Conservation (phyloP, 1,284 basidiomycete genomes). For the Apiotrichum siamense region DNA sequence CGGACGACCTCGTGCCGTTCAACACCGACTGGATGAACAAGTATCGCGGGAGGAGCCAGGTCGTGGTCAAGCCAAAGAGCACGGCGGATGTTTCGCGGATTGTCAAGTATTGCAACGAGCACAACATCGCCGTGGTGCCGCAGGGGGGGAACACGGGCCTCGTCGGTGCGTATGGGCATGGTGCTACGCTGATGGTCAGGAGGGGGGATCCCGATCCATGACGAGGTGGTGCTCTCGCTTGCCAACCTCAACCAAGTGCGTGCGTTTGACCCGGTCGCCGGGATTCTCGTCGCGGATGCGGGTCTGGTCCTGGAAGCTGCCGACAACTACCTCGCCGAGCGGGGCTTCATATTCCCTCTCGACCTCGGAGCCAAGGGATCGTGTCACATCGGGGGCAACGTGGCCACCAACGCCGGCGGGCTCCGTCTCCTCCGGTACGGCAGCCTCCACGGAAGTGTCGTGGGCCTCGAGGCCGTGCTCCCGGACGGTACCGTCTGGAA, state of each 20-base stretch:
- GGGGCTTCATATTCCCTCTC: conserved; percentile 94
- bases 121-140: conserved; percentile 79
- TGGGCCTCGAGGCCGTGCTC: conserved; percentile 95
- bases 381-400: conserved; percentile 97
- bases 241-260: conserved; percentile 78
- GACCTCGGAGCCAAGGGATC: conserved; percentile 98
- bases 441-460: conserved; percentile 86
- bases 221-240: conserved; percentile 83
- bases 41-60: conserved; percentile 74
- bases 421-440: conserved; percentile 90
- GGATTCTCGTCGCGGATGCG: conserved; percentile 63
- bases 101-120: conserved; percentile 73
- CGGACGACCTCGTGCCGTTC: conserved; percentile 68
- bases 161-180: conserved; percentile 53
- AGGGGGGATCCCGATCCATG: conserved; percentile 83
- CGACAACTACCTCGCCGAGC: conserved; percentile 76
- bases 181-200: conserved; percentile 47
- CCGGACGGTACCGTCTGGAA: conserved; percentile 91
- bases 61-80: conserved; percentile 82
- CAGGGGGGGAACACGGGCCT: conserved; percentile 98
- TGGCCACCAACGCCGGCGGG: conserved; percentile 96
- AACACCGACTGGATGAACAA: conserved; percentile 99
- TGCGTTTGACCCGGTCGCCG: conserved; percentile 87
- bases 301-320: conserved; percentile 92
- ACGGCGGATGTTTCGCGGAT: conserved; percentile 83